Conservation (phyloP, 805 yeast genomes). For the Ogataea paraovalis region DNA sequence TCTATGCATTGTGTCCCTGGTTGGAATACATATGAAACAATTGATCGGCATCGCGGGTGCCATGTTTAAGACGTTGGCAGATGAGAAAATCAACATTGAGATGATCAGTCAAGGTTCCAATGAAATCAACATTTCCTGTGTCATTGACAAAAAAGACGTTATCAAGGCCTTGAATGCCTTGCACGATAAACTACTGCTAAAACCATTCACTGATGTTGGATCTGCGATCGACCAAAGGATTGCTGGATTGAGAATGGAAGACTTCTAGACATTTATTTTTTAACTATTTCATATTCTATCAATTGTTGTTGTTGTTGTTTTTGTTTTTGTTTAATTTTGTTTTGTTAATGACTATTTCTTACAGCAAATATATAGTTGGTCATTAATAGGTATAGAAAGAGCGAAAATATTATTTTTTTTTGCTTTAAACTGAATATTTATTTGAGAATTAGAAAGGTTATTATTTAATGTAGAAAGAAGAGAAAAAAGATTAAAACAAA, state of each 20-base stretch:
- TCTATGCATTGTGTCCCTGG: conserved; percentile 89
- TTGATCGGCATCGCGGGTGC: conserved; percentile 95
- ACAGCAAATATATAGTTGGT: too few relatives aligned
- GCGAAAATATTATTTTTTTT: too few relatives aligned
- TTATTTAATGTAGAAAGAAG: background rate
- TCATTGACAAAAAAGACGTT: conserved; percentile 78
- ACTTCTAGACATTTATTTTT: conserved; percentile 5
- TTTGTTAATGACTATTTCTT: too few relatives aligned
- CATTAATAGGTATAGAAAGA: too few relatives aligned
- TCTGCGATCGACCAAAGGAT: conserved; percentile 41
- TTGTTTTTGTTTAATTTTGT: background rate
- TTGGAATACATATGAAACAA: conserved; percentile 96
- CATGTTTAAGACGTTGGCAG: conserved; percentile 92
- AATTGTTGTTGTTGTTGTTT: background rate
- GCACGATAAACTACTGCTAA: conserved; percentile 70
- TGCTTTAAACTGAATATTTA: too few relatives aligned
- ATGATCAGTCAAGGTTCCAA: conserved; percentile 99
- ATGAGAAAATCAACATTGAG: conserved; percentile 87
- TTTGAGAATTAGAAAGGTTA: background rate
- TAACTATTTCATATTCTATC: background rate
- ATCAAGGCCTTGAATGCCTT: conserved; percentile 81
- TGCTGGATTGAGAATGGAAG: conserved; percentile 39
- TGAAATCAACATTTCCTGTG: conserved; percentile 95
- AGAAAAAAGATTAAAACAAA: background rate
- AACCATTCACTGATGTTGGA: conserved; percentile 29